A percentile compares a stretch with the other conserved stretches of the same genome.
phyloP scores from a whole-genome alignment of 805 yeast genomes.

The Candida mattraensis region DNA sequence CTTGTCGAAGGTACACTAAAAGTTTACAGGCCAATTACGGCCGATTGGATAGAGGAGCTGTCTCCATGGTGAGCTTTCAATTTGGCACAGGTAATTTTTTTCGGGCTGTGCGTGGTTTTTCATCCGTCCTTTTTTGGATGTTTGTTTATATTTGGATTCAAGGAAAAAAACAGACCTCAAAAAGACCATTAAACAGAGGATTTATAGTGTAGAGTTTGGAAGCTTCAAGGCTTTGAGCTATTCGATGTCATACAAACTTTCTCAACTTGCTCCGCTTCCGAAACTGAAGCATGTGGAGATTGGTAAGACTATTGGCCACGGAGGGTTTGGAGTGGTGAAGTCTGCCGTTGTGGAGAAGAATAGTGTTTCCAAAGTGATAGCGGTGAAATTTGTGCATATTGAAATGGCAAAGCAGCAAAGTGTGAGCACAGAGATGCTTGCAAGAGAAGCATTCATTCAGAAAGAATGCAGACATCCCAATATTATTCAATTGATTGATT shows the following conservation, averaged over 20 bases:
- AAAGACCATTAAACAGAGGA: constrained; percentile 7
- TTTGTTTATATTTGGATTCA: neutral
- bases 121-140: neutral
- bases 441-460: constrained; percentile 59
- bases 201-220: no score
- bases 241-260: constrained; percentile 38
- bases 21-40: constrained; percentile 49
- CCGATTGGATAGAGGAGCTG: constrained; percentile 42
- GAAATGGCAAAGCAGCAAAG: constrained; percentile 33
- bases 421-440: constrained; percentile 36
- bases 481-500: constrained; percentile 53
- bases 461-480: constrained; percentile 61
- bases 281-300: constrained; percentile 43
- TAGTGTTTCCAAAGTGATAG: constrained; percentile 44
- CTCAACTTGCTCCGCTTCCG: constrained; percentile 51
- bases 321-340: constrained; percentile 66
- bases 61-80: constrained; percentile 26
- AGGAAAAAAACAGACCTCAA: constrained; percentile 5
- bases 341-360: constrained; percentile 40
- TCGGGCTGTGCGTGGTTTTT: neutral
- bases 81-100: constrained; percentile 8
- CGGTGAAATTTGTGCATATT: constrained; percentile 56
- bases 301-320: constrained; percentile 62
- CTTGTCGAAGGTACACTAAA: constrained; percentile 43
- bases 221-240: no score